phyloP scores from a whole-genome alignment of 2,329 filamentous ascomycete species.

The Thelonectria olida region DNA sequence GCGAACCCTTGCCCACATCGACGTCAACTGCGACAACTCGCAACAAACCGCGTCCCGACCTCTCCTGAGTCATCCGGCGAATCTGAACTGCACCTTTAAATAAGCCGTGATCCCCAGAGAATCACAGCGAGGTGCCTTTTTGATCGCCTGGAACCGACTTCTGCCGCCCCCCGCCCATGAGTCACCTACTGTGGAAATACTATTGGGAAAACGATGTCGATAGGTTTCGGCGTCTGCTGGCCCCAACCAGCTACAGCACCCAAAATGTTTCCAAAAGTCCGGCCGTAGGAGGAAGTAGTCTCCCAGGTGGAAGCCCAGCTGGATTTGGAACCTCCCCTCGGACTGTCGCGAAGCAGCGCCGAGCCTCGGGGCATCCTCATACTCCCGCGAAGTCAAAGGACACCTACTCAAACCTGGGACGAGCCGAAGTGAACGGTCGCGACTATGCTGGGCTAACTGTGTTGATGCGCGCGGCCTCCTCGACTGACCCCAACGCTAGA shows the following conservation, averaged over 20 bases:
- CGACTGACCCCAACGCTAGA: constrained; percentile 72
- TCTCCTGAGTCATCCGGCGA: constrained; percentile 44
- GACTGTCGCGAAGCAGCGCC: constrained; percentile 58
- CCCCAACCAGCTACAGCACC: constrained; percentile 69
- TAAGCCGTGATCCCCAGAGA: constrained; percentile 85
- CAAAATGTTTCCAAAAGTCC: constrained; percentile 65
- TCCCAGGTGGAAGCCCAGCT: constrained; percentile 51
- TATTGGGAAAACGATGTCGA: constrained; percentile 99
- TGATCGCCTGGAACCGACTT: constrained; percentile 58
- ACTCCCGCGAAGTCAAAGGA: constrained; percentile 55
- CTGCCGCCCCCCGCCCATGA: constrained; percentile 71
- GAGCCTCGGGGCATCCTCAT: constrained; percentile 60
- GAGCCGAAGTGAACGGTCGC: constrained; percentile 83
- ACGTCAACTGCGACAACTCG: constrained; percentile 1
- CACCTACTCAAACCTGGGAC: constrained; percentile 52
- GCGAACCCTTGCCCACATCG: constrained; percentile 23
- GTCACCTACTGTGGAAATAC: constrained; percentile 94
- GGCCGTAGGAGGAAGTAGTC: constrained; percentile 47
- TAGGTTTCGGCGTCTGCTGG: constrained; percentile 88
- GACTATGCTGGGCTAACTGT: constrained; percentile 85
- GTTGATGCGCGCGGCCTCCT: constrained; percentile 85
- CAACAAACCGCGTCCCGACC: constrained; percentile 2
- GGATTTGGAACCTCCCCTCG: constrained; percentile 61
- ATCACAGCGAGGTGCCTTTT: constrained; percentile 86
- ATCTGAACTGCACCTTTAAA: constrained; percentile 79